Evolutionary conservation across 2,329 filamentous ascomycete genomes (phyloP).

Genomic region (Monosporascus sp.): DNA sequence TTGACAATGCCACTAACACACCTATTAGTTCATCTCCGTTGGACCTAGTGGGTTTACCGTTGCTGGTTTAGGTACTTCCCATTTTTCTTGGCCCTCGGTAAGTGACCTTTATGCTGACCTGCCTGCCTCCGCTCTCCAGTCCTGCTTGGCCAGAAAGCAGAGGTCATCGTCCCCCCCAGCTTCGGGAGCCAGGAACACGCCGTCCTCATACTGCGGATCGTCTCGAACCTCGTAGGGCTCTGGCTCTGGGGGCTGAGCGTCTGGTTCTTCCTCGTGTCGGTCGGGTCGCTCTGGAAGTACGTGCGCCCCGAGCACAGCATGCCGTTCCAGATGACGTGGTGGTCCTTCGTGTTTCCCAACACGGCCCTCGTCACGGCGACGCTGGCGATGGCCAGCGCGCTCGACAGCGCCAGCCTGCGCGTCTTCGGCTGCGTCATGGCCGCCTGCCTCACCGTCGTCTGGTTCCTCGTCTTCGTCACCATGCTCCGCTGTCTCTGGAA

Average conservation of each 20-base stretch:
- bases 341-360: constrained; percentile 77
- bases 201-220: constrained; percentile 39
- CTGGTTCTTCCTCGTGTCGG: constrained; percentile 78
- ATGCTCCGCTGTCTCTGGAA: constrained; percentile 65
- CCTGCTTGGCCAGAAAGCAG: constrained; percentile 39
- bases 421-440: constrained; percentile 66
- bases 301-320: constrained; percentile 52
- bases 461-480: constrained; percentile 61
- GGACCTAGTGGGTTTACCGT: constrained; percentile 63
- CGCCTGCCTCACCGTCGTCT: constrained; percentile 59
- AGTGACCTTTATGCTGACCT: neutral
- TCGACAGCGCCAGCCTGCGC: constrained; percentile 54
- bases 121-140: constrained; percentile 21
- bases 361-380: constrained; percentile 73
- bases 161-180: constrained; percentile 36
- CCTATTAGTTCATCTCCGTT: constrained; percentile 65
- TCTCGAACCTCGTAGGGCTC: constrained; percentile 59
- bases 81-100: neutral
- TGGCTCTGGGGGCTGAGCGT: constrained; percentile 81
- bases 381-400: constrained; percentile 61
- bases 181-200: constrained; percentile 39
- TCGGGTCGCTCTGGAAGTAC: constrained; percentile 70
- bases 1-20: constrained; percentile 1
- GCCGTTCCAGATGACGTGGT: constrained; percentile 82
- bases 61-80: constrained; percentile 35